Conservation (phyloP, 352 stramenopile species). For the Pythium graminicola region DNA sequence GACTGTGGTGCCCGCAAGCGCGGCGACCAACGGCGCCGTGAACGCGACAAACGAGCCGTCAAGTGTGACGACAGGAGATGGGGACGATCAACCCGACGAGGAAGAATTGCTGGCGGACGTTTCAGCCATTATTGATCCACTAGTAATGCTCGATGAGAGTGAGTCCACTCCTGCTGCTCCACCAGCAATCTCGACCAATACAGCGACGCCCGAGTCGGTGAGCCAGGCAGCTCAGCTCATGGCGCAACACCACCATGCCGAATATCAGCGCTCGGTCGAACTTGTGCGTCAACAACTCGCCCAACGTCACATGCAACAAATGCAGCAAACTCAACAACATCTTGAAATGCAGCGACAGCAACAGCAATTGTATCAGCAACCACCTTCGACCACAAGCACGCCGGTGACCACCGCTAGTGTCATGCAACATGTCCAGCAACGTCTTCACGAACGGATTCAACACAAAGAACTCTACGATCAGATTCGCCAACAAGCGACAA, state of each 20-base stretch:
- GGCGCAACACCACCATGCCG: slow-evolving; percentile 32
- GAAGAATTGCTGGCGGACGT: slow-evolving; percentile 11
- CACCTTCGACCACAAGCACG: background rate
- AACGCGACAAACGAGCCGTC: background rate
- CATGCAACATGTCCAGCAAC: slow-evolving; percentile 42
- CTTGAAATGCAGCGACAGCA: slow-evolving; percentile 19
- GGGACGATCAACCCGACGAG: slow-evolving; percentile 9
- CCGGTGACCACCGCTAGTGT: slow-evolving; percentile 6
- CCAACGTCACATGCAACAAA: slow-evolving; percentile 28
- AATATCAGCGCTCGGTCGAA: slow-evolving; percentile 30
- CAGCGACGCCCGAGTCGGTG: slow-evolving; percentile 2
- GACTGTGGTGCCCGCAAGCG: background rate
- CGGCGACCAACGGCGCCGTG: background rate
- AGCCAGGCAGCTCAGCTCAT: slow-evolving; percentile 25
- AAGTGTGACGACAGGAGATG: background rate
- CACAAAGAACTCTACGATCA: slow-evolving; percentile 17
- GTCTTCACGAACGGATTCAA: slow-evolving; percentile 33
- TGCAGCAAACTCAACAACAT: slow-evolving; percentile 24
- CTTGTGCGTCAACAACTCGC: slow-evolving; percentile 38
- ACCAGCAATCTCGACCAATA: background rate
- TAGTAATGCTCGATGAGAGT: slow-evolving; percentile 3
- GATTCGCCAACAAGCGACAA: slow-evolving; percentile 9
- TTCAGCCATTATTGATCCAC: slow-evolving; percentile 8
- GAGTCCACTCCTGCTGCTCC: background rate
- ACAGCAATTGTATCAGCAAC: slow-evolving; percentile 23